Conservation (phyloP, 352 stramenopile species). For the Pythium apleroticum region DNA sequence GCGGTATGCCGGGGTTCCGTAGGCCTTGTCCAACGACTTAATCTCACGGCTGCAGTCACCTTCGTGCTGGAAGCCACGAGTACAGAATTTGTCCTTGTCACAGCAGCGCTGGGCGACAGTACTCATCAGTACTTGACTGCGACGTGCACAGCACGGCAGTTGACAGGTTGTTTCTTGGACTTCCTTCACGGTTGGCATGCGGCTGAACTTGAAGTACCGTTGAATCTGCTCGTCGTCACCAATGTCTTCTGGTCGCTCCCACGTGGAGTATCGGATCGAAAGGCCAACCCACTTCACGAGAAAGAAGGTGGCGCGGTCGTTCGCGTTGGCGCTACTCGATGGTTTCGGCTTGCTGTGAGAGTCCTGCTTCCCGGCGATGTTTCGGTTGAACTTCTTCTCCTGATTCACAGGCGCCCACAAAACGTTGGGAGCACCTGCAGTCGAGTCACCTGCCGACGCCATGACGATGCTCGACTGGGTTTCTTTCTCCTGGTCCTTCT, state of each 20-base stretch:
- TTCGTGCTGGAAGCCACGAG: constrained; percentile 66
- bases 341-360: constrained; percentile 11
- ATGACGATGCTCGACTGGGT: neutral
- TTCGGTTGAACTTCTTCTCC: constrained; percentile 79
- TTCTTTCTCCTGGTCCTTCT: neutral
- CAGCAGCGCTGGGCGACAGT: constrained; percentile 56
- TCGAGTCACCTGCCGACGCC: neutral
- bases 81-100: constrained; percentile 84
- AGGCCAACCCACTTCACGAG: constrained; percentile 87
- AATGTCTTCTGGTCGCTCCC: constrained; percentile 88
- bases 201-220: constrained; percentile 88
- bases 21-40: constrained; percentile 59
- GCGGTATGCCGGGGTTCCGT: constrained; percentile 65
- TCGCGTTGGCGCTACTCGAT: constrained; percentile 17
- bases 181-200: constrained; percentile 79
- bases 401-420: constrained; percentile 43
- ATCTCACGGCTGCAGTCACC: constrained; percentile 81
- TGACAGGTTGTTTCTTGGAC: constrained; percentile 83
- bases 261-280: constrained; percentile 86
- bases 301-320: constrained; percentile 75
- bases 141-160: constrained; percentile 78
- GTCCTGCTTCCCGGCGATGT: constrained; percentile 29
- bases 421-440: constrained; percentile 43
- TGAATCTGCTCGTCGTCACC: constrained; percentile 88
- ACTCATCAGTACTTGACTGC: constrained; percentile 63